Base-by-base conservation (phyloP, 768 basidiomycete species). In the Hortiboletus campestris region DNA sequence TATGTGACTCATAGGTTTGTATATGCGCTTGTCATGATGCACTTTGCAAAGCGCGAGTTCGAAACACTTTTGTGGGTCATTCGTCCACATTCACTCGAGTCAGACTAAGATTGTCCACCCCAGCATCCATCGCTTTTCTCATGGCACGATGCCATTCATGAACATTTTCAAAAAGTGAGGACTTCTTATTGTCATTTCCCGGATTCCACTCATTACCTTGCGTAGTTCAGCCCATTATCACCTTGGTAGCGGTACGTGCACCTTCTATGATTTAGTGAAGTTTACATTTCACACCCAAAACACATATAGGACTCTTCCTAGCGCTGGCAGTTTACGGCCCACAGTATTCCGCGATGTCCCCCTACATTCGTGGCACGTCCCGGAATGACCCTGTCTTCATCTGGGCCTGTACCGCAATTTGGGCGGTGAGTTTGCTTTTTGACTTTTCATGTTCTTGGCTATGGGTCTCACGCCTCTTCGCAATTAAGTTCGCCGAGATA, bases 71-170 rank as follows among this genome's bases (percentile, higher is more conserved):
- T 94, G 91, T 90, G 51, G 53, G 87, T 70, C n/a, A 31, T 59
- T 34, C 34, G 4, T 28, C 14, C 16, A 3, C 41, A 17, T 41
- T 28, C 31, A 55, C 25, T 20, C 29, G 13, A 25, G 17, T 45
- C 14, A 22, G 5, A 29, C 44, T 59, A 46, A 63, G 12, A 49
- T 42, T 10, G 36, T 11, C 32, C n/a, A 43, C 20, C 44, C 8
- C 20, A 92, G 90, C 65, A 84, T 99, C 2, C 97, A 99, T 70
- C 89, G 91, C 12, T 98, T 98, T 80, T 98, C 94, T 31, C 84
- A 94, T 73, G 89, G 85, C 2, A 97, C 96, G 0, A 96, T 98
- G 90, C 97, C 96, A 2, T 72, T 87, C 55, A 65, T 67, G 56
- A 91, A 93, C 67, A 81, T 98, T 35, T 86, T 96, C 77, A 89